Conservation (phyloP, 805 yeast species). For the Metschnikowia lochheadii region DNA sequence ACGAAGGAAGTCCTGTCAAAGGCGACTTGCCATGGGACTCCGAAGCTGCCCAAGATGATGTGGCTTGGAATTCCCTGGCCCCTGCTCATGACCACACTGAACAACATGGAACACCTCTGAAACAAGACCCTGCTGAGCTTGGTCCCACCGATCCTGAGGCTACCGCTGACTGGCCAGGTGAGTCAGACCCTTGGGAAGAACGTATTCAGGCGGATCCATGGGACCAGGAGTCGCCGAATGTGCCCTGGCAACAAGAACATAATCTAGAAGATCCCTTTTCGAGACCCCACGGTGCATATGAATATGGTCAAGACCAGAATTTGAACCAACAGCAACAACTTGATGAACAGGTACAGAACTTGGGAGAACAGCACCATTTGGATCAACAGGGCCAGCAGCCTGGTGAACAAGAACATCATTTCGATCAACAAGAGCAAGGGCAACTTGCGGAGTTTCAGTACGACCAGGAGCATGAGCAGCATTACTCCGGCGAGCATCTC, state of each 20-base stretch:
- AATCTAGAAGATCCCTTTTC: not conserved
- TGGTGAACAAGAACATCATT: too few species aligned
- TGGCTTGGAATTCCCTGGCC: not conserved
- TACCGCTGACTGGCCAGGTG: not conserved
- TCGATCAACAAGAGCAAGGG: not conserved
- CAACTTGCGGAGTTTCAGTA: not conserved
- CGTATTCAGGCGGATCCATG: not conserved
- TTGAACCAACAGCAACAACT: not conserved
- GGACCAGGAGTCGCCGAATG: slow-evolving; percentile 5
- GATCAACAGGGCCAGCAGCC: too few species aligned
- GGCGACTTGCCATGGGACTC: slow-evolving; percentile 3
- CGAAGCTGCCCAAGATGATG: not conserved
- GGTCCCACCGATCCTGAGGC: not conserved
- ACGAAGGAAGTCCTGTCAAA: slow-evolving; percentile 10
- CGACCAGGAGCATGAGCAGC: not conserved
- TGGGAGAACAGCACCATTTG: not conserved
- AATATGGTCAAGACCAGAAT: not conserved
- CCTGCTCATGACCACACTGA: not conserved
- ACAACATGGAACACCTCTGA: not conserved
- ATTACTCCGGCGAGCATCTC: not conserved
- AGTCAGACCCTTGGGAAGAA: not conserved
- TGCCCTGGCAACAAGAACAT: slow-evolving; percentile 12
- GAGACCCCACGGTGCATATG: not conserved
- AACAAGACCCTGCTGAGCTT: not conserved
- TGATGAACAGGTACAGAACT: not conserved